Evolutionary conservation across 352 stramenopile genomes (phyloP).

Genomic region (Phytophthora multivora): DNA sequence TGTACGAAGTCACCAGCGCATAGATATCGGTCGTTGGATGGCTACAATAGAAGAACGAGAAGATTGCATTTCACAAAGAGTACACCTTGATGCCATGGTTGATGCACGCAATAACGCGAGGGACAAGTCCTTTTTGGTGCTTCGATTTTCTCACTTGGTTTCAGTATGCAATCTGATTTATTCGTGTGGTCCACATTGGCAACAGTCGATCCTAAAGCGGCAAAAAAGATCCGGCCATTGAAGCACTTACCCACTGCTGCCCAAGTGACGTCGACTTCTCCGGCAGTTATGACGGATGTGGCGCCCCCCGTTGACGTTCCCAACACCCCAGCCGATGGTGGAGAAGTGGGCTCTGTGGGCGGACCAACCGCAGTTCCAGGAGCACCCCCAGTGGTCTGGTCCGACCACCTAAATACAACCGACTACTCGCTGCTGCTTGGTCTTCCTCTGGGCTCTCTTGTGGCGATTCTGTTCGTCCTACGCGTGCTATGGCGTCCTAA

Average conservation of each 20-base stretch:
- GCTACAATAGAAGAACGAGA: constrained; percentile 9
- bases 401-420: constrained; percentile 51
- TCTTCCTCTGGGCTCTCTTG: constrained; percentile 61
- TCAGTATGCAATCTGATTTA: constrained; percentile 39
- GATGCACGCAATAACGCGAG: no score
- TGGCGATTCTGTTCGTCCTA: constrained; percentile 63
- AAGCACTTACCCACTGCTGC: constrained; percentile 7
- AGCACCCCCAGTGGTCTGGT: constrained; percentile 47
- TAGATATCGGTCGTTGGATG: constrained; percentile 8
- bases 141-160: constrained; percentile 27
- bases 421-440: constrained; percentile 76
- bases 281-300: constrained; percentile 14
- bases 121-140: not conserved
- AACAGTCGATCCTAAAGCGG: constrained; percentile 13
- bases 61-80: not conserved
- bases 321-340: constrained; percentile 2
- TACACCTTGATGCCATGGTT: no score
- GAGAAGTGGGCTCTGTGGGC: constrained; percentile 1
- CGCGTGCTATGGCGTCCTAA: constrained; percentile 80
- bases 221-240: constrained; percentile 34
- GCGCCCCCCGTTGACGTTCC: not conserved
- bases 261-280: not conserved
- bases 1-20: constrained; percentile 34
- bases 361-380: not conserved
- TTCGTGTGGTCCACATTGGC: constrained; percentile 23